phyloP scores from a whole-genome alignment of 2,329 filamentous ascomycete species.

The Penicillium sclerotiorum region DNA sequence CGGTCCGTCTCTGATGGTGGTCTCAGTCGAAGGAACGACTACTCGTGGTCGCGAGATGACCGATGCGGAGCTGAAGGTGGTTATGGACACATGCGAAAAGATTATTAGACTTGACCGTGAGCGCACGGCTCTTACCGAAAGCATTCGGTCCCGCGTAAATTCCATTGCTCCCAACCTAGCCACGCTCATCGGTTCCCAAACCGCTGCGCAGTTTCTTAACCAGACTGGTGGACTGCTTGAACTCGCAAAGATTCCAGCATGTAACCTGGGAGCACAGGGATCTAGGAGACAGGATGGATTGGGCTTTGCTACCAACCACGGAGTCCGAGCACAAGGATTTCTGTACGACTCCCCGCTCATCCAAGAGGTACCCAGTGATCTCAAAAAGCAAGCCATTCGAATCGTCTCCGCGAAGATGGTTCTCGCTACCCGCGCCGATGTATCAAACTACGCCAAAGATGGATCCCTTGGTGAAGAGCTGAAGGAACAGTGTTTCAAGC shows the following conservation, averaged over 20 bases:
- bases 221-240: conserved; percentile 86
- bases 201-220: conserved; percentile 94
- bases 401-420: conserved; percentile 93
- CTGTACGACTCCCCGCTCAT: conserved; percentile 92
- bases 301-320: conserved; percentile 89
- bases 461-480: conserved; percentile 82
- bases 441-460: conserved; percentile 77
- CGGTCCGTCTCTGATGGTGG: conserved; percentile 89
- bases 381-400: conserved; percentile 91
- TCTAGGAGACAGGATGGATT: conserved; percentile 81
- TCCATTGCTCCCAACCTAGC: conserved; percentile 94
- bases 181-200: conserved; percentile 84
- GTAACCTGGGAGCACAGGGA: conserved; percentile 87
- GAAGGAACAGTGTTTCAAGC: conserved; percentile 77
- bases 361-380: conserved; percentile 76
- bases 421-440: conserved; percentile 88
- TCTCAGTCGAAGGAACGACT: conserved; percentile 90
- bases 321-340: conserved; percentile 87
- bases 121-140: conserved; percentile 84
- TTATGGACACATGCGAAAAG: conserved; percentile 81
- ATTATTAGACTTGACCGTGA: conserved; percentile 83
- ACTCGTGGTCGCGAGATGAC: conserved; percentile 79
- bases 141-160: conserved; percentile 96
- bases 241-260: conserved; percentile 87
- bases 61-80: conserved; percentile 71